Evolutionary conservation across 139 green algal genomes (phyloP), one percentile per base, ranked within the genome.

Genomic region (Chlorella sp.): DNA sequence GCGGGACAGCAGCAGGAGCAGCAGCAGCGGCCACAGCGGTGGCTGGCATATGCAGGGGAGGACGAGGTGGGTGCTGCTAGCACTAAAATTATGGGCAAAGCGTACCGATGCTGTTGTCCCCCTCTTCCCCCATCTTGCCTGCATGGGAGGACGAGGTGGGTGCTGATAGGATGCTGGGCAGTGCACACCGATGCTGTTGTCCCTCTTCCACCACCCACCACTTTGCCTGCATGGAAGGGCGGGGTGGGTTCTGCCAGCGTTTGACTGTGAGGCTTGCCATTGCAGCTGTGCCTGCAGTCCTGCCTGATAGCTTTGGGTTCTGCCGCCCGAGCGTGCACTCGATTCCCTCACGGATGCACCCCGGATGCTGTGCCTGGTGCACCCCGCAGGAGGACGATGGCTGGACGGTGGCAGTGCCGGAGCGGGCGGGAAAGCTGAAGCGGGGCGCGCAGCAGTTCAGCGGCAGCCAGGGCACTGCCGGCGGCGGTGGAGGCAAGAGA

Each of bases 351-450:
- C 71, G 14, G 15, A 4, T 16, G 30, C 71, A 39, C 16, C 30
- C 12, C n/a, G n/a, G n/a, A n/a, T 42, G 71, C 71, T 40, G 32
- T n/a, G 30, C 75, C 75, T 30, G 73, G 22, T 60, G 5, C 77
- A 36, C 0, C 77, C 21, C 66, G 85, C 85, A 89, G 85, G 85
- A 89, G 21, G 69, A 83, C 2, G 83, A 87, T 24, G 84, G 66
- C n/a, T 83, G 71, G 32, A 89, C 71, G 19, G 42, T 89, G 16
- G 85, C 85, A 14, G 71, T 82, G 30, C 85, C 85, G 16, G 85
- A 89, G 48, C 85, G 71, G 57, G 48, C 7, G 7, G 48, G 12
- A 1, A 64, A 83, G 85, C 85, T 30, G 21, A 71, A 86, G 79
- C 79, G 79, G 11, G 48, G 79, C 42, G 79, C 42, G 2, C 42